Evolutionary conservation across 192 early-diverging fungal genomes (phyloP), one percentile per base, ranked within the genome.

Genomic region (Backusella liffmaniae): DNA sequence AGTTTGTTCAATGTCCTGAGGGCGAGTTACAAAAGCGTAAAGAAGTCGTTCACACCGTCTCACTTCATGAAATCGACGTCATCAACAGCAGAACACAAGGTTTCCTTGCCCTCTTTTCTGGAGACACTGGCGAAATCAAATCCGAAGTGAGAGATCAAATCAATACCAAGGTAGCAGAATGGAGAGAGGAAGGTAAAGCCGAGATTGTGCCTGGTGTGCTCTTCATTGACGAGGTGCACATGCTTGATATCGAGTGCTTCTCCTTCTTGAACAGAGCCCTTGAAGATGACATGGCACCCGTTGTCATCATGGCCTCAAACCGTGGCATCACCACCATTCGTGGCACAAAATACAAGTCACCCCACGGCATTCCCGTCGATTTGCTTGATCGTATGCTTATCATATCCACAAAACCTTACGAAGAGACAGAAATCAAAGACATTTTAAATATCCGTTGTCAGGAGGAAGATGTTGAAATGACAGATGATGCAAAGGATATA

Each of bases 201-300:
- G 97, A 98, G 80, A 96, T 99, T 82, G 93, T 99, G 2, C 97
- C 98, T 29, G 98, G 98, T 53, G 97, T 92, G 78, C 89, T 99
- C 67, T 99, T 99, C 81, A 96, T 99, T 76, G 98, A 99, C 80
- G 98, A 99, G 86, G 97, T 99, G 39, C 98, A 99, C 82, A 98
- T 98, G 94, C 94, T 99, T 41, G 98, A 99, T 67, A 98, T 99
- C 83, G 98, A 99, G 82, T 99, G 97, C 79, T 99, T 99, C 80
- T 98, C 98, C 21, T 99, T 95, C 90, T 80, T 99, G 67, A 99
- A 99, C 81, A 91, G 97, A 26, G 98, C 98, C 5, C 87, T 99
- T 6, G 98, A 99, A 84, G 96, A 97, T 77, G 91, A 92, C 42
- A 88, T 98, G 91, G 96, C 98, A 3, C 98, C 98, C 8, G 91